phyloP scores from a whole-genome alignment of 192 early-diverging fungal genomes.

The Coemansia sp. region DNA sequence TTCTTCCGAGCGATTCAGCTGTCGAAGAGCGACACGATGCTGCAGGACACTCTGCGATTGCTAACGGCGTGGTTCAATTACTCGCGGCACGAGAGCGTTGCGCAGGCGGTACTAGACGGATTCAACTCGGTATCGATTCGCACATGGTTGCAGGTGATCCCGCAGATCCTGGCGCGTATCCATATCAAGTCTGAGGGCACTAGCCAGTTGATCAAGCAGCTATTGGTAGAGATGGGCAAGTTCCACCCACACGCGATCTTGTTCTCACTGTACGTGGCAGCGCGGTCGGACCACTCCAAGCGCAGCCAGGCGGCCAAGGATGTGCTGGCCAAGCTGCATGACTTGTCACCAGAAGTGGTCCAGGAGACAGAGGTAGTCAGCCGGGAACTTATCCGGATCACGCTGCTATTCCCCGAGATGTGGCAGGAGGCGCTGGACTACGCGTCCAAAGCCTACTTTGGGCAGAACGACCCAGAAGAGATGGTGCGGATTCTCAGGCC shows the following conservation, averaged over 20 bases:
- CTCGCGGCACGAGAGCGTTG: constrained; percentile 84
- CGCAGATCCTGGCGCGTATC: constrained; percentile 93
- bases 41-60: constrained; percentile 93
- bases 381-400: constrained; percentile 92
- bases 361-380: constrained; percentile 88
- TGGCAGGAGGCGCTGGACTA: constrained; percentile 94
- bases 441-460: constrained; percentile 79
- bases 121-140: constrained; percentile 84
- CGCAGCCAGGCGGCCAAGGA: constrained; percentile 72
- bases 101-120: constrained; percentile 76
- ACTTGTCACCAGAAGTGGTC: constrained; percentile 78
- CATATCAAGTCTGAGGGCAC: constrained; percentile 77
- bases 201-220: constrained; percentile 81
- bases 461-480: constrained; percentile 76
- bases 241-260: constrained; percentile 94
- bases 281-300: constrained; percentile 77
- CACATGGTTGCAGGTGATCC: constrained; percentile 97
- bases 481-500: constrained; percentile 87
- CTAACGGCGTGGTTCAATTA: constrained; percentile 97
- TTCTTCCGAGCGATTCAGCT: constrained; percentile 94
- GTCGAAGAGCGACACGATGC: constrained; percentile 75
- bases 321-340: constrained; percentile 88
- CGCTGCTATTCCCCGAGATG: constrained; percentile 94
- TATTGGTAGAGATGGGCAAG: constrained; percentile 88
- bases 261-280: constrained; percentile 93